Conservation (phyloP, 1,284 basidiomycete species). For the Cutaneotrichosporon sp. region DNA sequence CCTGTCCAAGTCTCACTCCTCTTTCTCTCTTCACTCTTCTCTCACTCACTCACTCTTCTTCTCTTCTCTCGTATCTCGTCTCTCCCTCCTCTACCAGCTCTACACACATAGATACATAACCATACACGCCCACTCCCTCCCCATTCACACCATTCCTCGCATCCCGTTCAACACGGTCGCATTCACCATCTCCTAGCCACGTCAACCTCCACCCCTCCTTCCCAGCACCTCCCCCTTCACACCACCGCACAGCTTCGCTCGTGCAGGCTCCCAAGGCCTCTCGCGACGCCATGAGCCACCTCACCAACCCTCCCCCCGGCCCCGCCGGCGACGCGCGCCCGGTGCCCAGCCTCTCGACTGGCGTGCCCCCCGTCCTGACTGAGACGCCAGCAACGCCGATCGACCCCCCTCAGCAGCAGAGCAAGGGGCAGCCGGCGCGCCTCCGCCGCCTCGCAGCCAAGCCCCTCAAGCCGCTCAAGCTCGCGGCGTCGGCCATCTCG, state of each 20-base stretch:
- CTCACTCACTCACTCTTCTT: too few relatives aligned
- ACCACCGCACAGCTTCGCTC: neutral
- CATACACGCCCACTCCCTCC: too few relatives aligned
- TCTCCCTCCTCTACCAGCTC: too few relatives aligned
- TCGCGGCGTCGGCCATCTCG: conserved; percentile 44
- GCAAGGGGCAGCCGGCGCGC: conserved; percentile 8
- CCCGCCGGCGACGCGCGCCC: neutral
- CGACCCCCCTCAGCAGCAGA: neutral
- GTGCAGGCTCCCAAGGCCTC: neutral
- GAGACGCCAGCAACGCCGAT: conserved; percentile 3
- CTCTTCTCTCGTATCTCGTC: too few relatives aligned
- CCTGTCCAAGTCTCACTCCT: too few relatives aligned
- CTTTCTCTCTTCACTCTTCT: too few relatives aligned
- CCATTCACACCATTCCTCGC: too few relatives aligned
- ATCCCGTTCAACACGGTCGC: too few relatives aligned
- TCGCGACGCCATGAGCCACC: neutral
- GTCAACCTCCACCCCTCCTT: neutral
- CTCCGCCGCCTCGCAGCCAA: conserved; percentile 39
- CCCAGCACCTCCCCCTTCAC: neutral
- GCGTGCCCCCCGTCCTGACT: neutral
- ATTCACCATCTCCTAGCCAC: too few relatives aligned
- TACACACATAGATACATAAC: too few relatives aligned
- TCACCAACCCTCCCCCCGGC: neutral
- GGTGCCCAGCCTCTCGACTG: neutral
- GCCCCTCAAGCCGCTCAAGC: conserved; percentile 50